A percentile compares a stretch with the other conserved stretches of the same genome.
These are phyloP conservation scores for Patellifolia procumbens DNA, from an alignment of 179 eudicot genomes.

Conservation along the genomic window DNA sequence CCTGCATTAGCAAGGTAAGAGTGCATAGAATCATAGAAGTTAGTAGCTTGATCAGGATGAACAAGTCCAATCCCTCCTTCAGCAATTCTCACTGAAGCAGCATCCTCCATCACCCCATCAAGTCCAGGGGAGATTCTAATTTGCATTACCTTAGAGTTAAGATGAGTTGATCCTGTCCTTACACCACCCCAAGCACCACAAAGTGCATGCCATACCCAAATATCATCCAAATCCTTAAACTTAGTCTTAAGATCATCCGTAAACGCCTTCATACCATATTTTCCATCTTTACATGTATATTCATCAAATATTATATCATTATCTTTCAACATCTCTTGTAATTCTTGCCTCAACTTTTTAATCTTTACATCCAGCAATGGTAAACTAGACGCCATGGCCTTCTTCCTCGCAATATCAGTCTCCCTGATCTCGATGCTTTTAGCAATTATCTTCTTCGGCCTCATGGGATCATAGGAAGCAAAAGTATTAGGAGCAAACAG, in stretches of 20 bases:
- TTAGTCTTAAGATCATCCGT: conserved; percentile 45
- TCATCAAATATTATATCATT: not conserved
- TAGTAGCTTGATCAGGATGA: conserved; percentile 54
- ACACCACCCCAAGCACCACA: conserved; percentile 80
- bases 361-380: conserved; percentile 31
- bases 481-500: conserved; percentile 35
- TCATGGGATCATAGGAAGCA: conserved; percentile 42
- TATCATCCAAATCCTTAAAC: conserved; percentile 56
- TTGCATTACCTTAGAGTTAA: conserved; percentile 38
- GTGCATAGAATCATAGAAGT: conserved; percentile 61
- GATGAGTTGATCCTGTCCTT: conserved; percentile 53
- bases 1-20: conserved; percentile 51
- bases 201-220: conserved; percentile 70
- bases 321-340: conserved; percentile 38
- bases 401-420: conserved; percentile 43
- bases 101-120: conserved; percentile 55
- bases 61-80: conserved; percentile 64
- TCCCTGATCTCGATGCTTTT: conserved; percentile 57
- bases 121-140: conserved; percentile 53
- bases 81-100: conserved; percentile 52
- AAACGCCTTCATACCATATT: conserved; percentile 55
- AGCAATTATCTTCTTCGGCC: conserved; percentile 50
- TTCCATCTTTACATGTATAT: conserved; percentile 24
- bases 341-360: conserved; percentile 40
- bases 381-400: conserved; percentile 38